phyloP scores from a whole-genome alignment of 176 grass and related monocot species.

The Secale cereale region DNA sequence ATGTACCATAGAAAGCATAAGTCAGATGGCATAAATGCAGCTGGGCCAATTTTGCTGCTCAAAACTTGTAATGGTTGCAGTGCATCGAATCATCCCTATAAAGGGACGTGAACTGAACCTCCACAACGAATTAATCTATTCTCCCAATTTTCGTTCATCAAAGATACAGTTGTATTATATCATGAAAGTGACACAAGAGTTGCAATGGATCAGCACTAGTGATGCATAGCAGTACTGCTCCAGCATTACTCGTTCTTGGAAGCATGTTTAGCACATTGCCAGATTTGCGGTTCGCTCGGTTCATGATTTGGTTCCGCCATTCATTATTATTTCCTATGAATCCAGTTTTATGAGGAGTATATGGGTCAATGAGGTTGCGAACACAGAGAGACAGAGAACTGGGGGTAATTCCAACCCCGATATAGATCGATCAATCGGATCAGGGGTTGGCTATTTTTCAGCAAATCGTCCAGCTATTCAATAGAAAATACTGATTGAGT shows the following conservation, averaged over 20 bases:
- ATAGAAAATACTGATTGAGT: background rate
- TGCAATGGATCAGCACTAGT: background rate
- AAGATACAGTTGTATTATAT: background rate
- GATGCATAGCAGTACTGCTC: background rate
- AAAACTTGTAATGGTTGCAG: background rate
- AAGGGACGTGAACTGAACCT: background rate
- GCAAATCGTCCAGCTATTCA: background rate
- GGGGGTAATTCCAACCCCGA: background rate
- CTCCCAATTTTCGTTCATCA: background rate
- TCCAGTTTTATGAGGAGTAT: background rate
- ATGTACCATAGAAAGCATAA: background rate
- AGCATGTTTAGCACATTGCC: background rate
- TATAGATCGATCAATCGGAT: background rate
- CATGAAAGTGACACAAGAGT: background rate
- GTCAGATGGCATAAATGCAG: background rate
- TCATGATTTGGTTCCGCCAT: background rate
- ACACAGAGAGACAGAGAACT: background rate
- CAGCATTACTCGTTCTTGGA: background rate
- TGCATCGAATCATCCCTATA: background rate
- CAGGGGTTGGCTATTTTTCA: background rate
- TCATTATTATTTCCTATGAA: background rate
- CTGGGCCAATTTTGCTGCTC: background rate
- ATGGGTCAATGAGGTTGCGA: background rate
- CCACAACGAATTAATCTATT: background rate
- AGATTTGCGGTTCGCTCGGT: background rate